A percentile compares a stretch with the other conserved stretches of the same genome.
These are phyloP conservation scores for Kandelia obovata DNA, from an alignment of 345 rosid genomes.

Conservation along the genomic window DNA sequence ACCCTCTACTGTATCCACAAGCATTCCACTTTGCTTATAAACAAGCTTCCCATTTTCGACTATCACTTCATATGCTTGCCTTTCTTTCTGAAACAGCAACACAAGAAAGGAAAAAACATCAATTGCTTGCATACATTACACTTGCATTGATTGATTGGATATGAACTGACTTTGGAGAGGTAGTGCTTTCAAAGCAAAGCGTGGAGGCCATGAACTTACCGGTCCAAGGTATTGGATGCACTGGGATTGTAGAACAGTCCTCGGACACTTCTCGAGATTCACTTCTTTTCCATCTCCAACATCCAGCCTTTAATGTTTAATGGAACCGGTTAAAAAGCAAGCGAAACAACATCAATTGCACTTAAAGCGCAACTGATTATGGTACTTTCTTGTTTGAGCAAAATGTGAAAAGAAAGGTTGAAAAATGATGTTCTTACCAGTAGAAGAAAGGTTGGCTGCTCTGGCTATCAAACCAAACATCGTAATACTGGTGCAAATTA, in stretches of 20 bases:
- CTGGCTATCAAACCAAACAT: conserved; percentile 53
- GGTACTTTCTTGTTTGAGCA: not conserved
- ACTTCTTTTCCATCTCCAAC: conserved; percentile 60
- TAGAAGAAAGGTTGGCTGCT: conserved; percentile 67
- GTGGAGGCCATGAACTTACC: conserved; percentile 25
- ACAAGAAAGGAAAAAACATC: not conserved
- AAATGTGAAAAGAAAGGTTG: not conserved
- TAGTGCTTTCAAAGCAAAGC: no score
- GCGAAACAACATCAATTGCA: not conserved
- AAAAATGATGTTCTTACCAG: conserved; percentile 35
- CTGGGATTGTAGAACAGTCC: conserved; percentile 42
- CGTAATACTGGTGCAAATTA: conserved; percentile 62
- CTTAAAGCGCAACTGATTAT: not conserved
- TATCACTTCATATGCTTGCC: conserved; percentile 51
- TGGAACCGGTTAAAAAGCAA: not conserved
- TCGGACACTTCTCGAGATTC: conserved; percentile 42
- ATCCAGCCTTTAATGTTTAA: conserved; percentile 49
- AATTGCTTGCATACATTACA: no score
- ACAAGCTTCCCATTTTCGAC: conserved; percentile 51
- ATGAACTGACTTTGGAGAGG: not conserved
- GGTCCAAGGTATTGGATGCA: conserved; percentile 67
- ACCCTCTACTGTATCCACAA: conserved; percentile 42
- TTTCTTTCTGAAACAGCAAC: conserved; percentile 41
- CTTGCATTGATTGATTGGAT: not conserved
- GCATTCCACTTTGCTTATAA: conserved; percentile 28